Evolutionary conservation across 257 asterid genomes (phyloP).

Genomic region (Rhazya stricta): DNA sequence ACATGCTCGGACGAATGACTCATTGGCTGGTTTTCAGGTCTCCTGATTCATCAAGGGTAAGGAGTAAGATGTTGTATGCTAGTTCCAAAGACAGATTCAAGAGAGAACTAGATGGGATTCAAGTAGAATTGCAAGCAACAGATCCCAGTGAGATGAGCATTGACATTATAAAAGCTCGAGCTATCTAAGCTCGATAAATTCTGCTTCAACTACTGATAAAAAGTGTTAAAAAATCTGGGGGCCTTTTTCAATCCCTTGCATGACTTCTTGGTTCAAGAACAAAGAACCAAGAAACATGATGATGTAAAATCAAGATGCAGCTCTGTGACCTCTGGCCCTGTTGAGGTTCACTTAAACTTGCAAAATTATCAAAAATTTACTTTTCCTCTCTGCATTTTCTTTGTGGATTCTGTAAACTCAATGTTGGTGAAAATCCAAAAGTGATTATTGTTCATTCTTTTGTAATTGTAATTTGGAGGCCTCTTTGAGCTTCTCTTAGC

Average conservation of each 20-base stretch:
- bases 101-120: slow-evolving; percentile 83
- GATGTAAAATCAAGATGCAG: neutral
- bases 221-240: neutral
- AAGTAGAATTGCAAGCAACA: slow-evolving; percentile 75
- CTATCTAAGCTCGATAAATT: slow-evolving; percentile 20
- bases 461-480: neutral
- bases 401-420: neutral
- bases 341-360: neutral
- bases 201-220: neutral
- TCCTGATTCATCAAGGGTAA: slow-evolving; percentile 65
- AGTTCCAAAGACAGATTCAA: slow-evolving; percentile 86
- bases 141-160: slow-evolving; percentile 92
- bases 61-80: slow-evolving; percentile 90
- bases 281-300: neutral
- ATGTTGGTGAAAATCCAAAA: neutral
- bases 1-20: too few relatives aligned
- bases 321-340: neutral
- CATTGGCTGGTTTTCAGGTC: slow-evolving; percentile 49
- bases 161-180: slow-evolving; percentile 69
- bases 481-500: neutral
- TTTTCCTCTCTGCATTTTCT: neutral
- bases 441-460: neutral
- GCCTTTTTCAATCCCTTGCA: slow-evolving; percentile 11
- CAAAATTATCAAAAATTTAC: neutral
- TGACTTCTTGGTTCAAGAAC: neutral